phyloP scores from a whole-genome alignment of 345 rosid genomes.

The Bruguiera sexangula region DNA sequence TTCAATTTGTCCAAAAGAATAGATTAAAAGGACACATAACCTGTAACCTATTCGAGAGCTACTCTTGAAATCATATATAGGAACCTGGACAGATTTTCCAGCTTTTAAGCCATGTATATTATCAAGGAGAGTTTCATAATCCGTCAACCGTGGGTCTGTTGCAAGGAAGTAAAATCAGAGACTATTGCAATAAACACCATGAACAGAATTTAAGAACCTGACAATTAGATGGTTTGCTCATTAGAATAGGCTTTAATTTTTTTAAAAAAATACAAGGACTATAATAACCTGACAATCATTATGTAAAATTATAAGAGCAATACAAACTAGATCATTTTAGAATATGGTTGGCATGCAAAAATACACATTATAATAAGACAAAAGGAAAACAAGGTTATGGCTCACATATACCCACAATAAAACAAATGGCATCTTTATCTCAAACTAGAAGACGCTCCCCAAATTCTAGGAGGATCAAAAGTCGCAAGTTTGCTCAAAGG shows the following conservation, averaged over 20 bases:
- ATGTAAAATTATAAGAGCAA: not conserved
- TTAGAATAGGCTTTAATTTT: not conserved
- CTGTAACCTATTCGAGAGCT: slow-evolving; percentile 89
- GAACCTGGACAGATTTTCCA: slow-evolving; percentile 87
- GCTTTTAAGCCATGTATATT: slow-evolving; percentile 78
- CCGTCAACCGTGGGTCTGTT: slow-evolving; percentile 95
- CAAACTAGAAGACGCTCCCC: not conserved
- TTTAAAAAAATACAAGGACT: not conserved
- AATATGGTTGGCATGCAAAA: not conserved
- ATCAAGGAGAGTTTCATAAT: slow-evolving; percentile 82
- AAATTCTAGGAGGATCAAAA: too few relatives aligned
- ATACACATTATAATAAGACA: not conserved
- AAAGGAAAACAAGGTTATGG: not conserved
- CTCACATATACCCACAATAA: not conserved
- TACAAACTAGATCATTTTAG: not conserved
- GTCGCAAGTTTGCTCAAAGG: not conserved
- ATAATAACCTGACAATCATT: not conserved
- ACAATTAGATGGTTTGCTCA: not conserved
- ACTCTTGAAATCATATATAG: slow-evolving; percentile 89
- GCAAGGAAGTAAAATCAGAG: slow-evolving; percentile 32
- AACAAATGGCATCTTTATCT: not conserved
- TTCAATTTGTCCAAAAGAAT: slow-evolving; percentile 11
- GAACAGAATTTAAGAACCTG: slow-evolving; percentile 9
- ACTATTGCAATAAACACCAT: not conserved
- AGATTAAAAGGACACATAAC: slow-evolving; percentile 32